Evolutionary conservation across 805 yeast genomes (phyloP), one percentile per base, ranked within the genome.

Genomic region (Candida chilensis): DNA sequence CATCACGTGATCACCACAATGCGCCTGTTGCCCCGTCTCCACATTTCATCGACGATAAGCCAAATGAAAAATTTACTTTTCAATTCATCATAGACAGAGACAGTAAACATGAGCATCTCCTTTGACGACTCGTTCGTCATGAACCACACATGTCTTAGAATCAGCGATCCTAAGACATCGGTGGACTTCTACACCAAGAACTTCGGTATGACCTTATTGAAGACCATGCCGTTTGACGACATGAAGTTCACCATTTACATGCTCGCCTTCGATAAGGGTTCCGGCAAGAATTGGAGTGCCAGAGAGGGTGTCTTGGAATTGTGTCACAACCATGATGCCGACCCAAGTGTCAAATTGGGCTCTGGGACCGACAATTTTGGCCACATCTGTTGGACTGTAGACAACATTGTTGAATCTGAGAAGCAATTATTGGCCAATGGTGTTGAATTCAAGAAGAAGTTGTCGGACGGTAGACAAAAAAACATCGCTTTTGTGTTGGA

Each of bases 401-500:
- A 85, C 42, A 78, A 88, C 57, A 73, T 90, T 34, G 75, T 57
- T 32, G 68, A 50, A 8, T 60, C 77, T 5, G 86, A 90, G 53
- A 57, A 58, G 24, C 52, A 60, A 17, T 63, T 90, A 36, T 71
- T 79, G 38, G 52, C 54, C 1, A 60, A 66, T 27, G 82, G 79
- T 14, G 96, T 81, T 32, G 50, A 57, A 30, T 90, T 90, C 65
- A 74, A 88, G 58, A 92, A 90, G 67, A 83, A 67, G 48, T 63
- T 88, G 40, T 55, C 73, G 22, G 97, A 90, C 50, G 98, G 98
- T 21, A 77, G 96, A 57, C 95, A 85, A 59, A 78, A 77, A 55
- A 70, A 86, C 54, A 88, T 92, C 60, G 97, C 97, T 0, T 92
- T 90, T 56, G 94, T 80, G 5, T 70, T 88, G 42, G 98, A 92